A percentile compares a stretch with the other conserved stretches of the same genome.
phyloP scores from a whole-genome alignment of 768 basidiomycete species.

The Tulasnella sp. region DNA sequence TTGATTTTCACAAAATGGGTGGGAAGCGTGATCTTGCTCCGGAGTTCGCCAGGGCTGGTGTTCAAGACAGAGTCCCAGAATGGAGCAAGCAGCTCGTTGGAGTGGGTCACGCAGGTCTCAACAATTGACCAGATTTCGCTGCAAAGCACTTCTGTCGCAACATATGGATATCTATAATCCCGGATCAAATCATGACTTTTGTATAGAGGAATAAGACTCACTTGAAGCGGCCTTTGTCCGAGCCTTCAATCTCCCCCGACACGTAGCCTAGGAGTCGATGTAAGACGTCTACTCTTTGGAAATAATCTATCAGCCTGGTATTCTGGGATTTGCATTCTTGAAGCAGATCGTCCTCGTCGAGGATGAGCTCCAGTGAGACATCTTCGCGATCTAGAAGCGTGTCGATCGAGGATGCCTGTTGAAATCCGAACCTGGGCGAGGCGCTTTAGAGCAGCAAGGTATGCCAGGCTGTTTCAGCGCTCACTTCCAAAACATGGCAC shows the following conservation, averaged over 20 bases:
- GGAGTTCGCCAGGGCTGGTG: slow-evolving; percentile 74
- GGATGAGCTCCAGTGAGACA: slow-evolving; percentile 76
- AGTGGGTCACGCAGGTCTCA: slow-evolving; percentile 70
- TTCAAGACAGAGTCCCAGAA: slow-evolving; percentile 90
- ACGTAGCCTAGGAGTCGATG: slow-evolving; percentile 76
- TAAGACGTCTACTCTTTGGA: slow-evolving; percentile 70
- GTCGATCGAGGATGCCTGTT: slow-evolving; percentile 83
- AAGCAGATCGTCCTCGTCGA: slow-evolving; percentile 88
- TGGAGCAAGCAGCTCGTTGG: slow-evolving; percentile 61
- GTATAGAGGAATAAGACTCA: slow-evolving; percentile 32
- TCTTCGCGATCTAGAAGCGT: slow-evolving; percentile 83
- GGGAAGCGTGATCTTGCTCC: slow-evolving; percentile 75
- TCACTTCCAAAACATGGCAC: slow-evolving; percentile 15
- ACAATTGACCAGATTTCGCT: slow-evolving; percentile 93
- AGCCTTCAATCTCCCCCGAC: slow-evolving; percentile 73
- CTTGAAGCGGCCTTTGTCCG: slow-evolving; percentile 74
- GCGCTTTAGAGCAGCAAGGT: too few relatives aligned
- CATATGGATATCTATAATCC: slow-evolving; percentile 69
- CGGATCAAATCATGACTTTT: slow-evolving; percentile 7
- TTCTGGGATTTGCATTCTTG: slow-evolving; percentile 96
- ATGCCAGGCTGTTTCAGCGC: background rate
- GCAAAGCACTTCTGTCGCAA: slow-evolving; percentile 90
- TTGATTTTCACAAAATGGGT: slow-evolving; percentile 94
- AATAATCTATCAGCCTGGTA: slow-evolving; percentile 77
- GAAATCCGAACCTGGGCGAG: slow-evolving; percentile 68